phyloP scores from a whole-genome alignment of 2,329 filamentous ascomycete species.

The Cladosporium oxysporum region DNA sequence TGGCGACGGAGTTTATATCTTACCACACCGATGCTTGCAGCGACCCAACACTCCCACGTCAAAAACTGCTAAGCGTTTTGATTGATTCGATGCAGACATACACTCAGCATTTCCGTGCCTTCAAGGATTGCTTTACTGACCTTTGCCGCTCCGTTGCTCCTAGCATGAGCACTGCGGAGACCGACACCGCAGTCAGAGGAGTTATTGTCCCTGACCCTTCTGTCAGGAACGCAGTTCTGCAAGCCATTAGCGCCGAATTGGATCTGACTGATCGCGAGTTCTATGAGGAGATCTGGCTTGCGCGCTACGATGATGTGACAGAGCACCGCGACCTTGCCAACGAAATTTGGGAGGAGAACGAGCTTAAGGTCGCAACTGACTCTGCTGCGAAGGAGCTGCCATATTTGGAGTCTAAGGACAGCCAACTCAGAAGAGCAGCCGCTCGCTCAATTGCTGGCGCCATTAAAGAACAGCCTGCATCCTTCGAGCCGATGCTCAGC shows the following conservation, averaged over 20 bases:
- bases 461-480: conserved; percentile 60
- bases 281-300: conserved; percentile 90
- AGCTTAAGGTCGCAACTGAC: conserved; percentile 67
- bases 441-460: conserved; percentile 79
- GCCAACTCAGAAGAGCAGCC: conserved; percentile 78
- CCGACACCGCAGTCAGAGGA: conserved; percentile 73
- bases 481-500: conserved; percentile 63
- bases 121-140: conserved; percentile 90
- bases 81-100: conserved; percentile 84
- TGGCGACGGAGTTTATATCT: conserved; percentile 83
- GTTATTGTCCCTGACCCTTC: conserved; percentile 75
- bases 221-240: conserved; percentile 81
- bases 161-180: conserved; percentile 74
- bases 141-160: conserved; percentile 80
- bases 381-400: conserved; percentile 65
- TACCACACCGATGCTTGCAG: conserved; percentile 83
- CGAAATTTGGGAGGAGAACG: conserved; percentile 95
- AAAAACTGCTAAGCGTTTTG: conserved; percentile 69
- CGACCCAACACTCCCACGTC: conserved; percentile 74
- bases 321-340: conserved; percentile 82
- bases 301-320: conserved; percentile 84
- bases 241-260: conserved; percentile 87
- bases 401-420: conserved; percentile 78
- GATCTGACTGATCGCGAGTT: conserved; percentile 86
- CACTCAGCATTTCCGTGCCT: conserved; percentile 88